Conservation (phyloP, 306 rosid species). For the Fagus crenata region DNA sequence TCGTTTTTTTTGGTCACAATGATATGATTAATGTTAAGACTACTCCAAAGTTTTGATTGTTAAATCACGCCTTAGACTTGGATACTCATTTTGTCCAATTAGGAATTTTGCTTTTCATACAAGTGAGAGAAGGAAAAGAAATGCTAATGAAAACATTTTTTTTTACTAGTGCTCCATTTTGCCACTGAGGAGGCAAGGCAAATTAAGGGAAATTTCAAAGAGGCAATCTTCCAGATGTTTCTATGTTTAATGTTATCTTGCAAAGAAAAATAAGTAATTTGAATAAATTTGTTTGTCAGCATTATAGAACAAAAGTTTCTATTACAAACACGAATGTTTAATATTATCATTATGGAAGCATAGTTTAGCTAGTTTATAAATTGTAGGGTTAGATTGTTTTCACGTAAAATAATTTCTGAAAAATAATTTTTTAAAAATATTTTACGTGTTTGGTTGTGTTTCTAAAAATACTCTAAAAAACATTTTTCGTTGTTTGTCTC, state of each 20-base stretch:
- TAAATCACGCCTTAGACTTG: slow-evolving; percentile 19
- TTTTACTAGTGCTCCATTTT: background rate
- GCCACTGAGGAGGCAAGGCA: background rate
- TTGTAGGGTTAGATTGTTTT: no score
- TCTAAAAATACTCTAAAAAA: no score
- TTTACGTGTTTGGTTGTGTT: no score
- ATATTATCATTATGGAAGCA: no score
- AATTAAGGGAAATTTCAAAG: background rate
- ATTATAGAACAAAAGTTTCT: no score
- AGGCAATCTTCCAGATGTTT: background rate
- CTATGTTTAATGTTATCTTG: background rate
- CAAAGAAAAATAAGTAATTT: background rate
- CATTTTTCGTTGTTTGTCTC: no score
- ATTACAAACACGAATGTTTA: no score
- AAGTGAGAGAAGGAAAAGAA: background rate
- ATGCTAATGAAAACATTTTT: background rate
- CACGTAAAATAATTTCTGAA: no score
- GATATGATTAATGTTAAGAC: slow-evolving; percentile 29
- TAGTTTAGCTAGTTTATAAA: no score
- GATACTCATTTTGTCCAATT: slow-evolving; percentile 17
- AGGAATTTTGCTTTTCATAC: background rate
- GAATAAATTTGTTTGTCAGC: no score
- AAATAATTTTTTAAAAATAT: no score
- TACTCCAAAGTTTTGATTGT: slow-evolving; percentile 5
- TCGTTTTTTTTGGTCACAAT: slow-evolving; percentile 19